Base-by-base conservation (phyloP, 352 stramenopile genomes). In the Phytopythium chamaehyphon region DNA sequence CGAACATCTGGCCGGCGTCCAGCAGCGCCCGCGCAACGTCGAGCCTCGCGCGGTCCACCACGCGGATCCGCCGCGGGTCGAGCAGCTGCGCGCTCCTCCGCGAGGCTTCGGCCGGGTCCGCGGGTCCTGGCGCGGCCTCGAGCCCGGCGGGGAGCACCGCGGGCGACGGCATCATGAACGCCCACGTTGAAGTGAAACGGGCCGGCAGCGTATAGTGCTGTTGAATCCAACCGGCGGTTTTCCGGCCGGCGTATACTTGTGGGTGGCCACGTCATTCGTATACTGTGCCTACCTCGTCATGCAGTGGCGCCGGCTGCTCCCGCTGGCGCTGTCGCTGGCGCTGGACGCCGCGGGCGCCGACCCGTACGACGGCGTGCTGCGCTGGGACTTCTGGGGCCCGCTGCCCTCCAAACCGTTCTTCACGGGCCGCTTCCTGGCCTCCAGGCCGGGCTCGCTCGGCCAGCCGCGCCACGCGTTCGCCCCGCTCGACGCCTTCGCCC, bases 371-470 rank as follows among this genome's bases (percentile, higher is more conserved):
- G 18, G 31, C 1, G 50, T 81, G 9, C 43, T 44, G 18, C 75
- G 62, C 49, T 91, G 81, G 81, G 76, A 91, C 51, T 88, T 66
- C 54, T 91, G 78, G 77, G 69, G 71, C 14, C 71, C 74, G 43
- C 65, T 91, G 31, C 50, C 59, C 0, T 55, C 54, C 11, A 47
- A 54, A 2, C 64, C 68, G 40, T 64, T 64, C 40, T 88, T 91
- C 66, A 83, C 73, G 35, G 77, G 75, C 24, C 64, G 61, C 31
- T 91, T 80, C 36, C 43, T 91, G 43, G 48, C 66, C 12, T 88
- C 81, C 19, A 51, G 64, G 45, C 81, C 81, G 1, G 71, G 67
- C 33, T 52, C 63, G 5, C 71, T 74, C 47, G 55, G 77, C 40
- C 52, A 83, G 42, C 61, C 53, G 24, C 61, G 64, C 31, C 72